Percentiles rank a stretch among this genome's conserved stretches.
Conservation (phyloP, 257 asterid species). For the Fraxinus quadrangulata region DNA sequence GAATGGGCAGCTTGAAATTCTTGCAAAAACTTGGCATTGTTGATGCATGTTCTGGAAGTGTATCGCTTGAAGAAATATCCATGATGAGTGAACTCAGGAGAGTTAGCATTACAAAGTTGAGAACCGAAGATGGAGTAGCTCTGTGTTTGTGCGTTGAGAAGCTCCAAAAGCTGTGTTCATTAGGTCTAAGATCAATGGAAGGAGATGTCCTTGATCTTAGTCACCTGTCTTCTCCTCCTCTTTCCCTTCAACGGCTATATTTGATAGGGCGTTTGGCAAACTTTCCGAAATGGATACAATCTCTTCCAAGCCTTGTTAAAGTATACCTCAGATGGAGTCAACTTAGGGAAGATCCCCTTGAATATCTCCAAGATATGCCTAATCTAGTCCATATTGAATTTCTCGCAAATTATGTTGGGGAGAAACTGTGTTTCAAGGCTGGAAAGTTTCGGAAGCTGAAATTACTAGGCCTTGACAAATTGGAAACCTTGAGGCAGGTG, state of each 20-base stretch:
- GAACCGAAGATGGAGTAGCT: slow-evolving; percentile 21
- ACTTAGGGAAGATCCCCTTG: not conserved
- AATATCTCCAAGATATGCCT: slow-evolving; percentile 30
- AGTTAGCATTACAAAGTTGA: slow-evolving; percentile 19
- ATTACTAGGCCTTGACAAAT: not conserved
- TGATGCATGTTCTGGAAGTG: slow-evolving; percentile 17
- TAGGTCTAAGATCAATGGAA: slow-evolving; percentile 2
- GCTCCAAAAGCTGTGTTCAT: slow-evolving; percentile 16
- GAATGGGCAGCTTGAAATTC: slow-evolving; percentile 21
- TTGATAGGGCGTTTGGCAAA: not conserved
- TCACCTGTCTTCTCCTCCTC: slow-evolving; percentile 11
- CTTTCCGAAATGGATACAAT: not conserved
- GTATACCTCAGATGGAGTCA: not conserved
- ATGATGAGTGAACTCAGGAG: slow-evolving; percentile 19
- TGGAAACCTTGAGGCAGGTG: slow-evolving; percentile 11
- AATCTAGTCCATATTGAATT: slow-evolving; percentile 27
- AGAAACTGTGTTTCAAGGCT: not conserved
- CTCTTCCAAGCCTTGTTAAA: not conserved
- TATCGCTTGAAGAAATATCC: slow-evolving; percentile 11
- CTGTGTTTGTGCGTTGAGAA: slow-evolving; percentile 24
- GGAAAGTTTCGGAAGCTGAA: not conserved
- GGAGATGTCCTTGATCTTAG: not conserved
- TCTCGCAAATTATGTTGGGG: slow-evolving; percentile 19
- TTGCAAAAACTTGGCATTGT: slow-evolving; percentile 22
- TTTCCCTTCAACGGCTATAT: slow-evolving; percentile 23